Percentiles rank a stretch among this genome's conserved stretches.
phyloP scores from a whole-genome alignment of 306 rosid species.

The Alnus rubra region DNA sequence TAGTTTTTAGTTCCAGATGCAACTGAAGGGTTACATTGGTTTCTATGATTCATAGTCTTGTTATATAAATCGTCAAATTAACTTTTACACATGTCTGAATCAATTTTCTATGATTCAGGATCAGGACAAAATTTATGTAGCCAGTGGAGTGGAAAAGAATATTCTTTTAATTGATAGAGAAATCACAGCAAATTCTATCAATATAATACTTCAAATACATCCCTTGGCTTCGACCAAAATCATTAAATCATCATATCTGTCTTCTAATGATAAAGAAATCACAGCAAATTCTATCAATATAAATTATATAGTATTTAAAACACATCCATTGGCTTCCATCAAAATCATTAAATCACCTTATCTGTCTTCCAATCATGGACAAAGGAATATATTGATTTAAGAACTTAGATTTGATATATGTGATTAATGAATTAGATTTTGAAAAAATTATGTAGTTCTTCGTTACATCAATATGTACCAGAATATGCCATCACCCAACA shows the following conservation, averaged over 20 bases:
- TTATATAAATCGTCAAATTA: neutral
- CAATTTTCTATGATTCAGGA: neutral
- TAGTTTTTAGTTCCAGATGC: neutral
- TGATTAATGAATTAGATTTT: constrained; percentile 13
- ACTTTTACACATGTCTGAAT: constrained; percentile 3
- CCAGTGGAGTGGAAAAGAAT: neutral
- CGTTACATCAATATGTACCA: neutral
- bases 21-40: neutral
- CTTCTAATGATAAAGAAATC: constrained; percentile 7
- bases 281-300: constrained; percentile 5
- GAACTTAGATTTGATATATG: neutral
- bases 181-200: constrained; percentile 5
- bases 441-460: constrained; percentile 11
- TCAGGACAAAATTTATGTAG: constrained; percentile 1
- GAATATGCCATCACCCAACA: constrained; percentile 7
- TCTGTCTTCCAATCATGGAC: constrained; percentile 23
- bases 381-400: neutral
- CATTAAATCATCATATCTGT: constrained; percentile 11
- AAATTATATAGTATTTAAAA: neutral
- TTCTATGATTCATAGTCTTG: constrained; percentile 2
- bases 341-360: constrained; percentile 9
- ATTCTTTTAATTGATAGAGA: neutral
- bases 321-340: neutral
- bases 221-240: neutral
- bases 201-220: neutral